Base-by-base conservation (phyloP, 768 basidiomycete genomes). In the Amanita pallidorosea region DNA sequence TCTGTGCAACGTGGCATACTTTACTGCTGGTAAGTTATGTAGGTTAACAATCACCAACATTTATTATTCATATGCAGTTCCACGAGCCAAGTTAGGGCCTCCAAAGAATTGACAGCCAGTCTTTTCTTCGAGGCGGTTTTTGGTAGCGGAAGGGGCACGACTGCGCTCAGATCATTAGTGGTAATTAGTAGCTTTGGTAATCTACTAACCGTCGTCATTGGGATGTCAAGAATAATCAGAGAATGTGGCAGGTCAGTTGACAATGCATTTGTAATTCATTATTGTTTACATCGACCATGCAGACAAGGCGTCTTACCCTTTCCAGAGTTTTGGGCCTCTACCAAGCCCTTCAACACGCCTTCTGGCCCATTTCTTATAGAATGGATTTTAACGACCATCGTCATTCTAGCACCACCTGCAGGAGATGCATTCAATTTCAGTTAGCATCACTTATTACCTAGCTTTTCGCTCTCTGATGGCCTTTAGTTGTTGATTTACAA, bases 221-320 rank as follows among this genome's bases (percentile, higher is more conserved):
- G 70, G 7, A 67, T 72, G 34, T 66, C 73, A 5, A 67, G 74
- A 37, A 61, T 77, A 40, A 63, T 77, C 47, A 65, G 74, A 37
- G 74, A 77, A 58, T 67, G 71, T 43, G 67, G 67, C 49, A 65
- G 67, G 61, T 56, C 45, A n/a, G 52, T 44, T 34, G 20, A 45
- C 23, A 17, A 29, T 35, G 52, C 51, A 25, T 18, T 47, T 17
- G 34, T 40, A 22, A 40, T 51, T 40, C 41, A 27, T 47, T n/a
- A 31, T 43, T 12, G 31, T n/a, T 36, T 31, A 31, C 37, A 22
- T 42, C 8, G 8, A n/a, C 13, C 18, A 33, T 7, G 46, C 9
- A 62, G 63, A 47, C 75, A 77, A 63, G 77, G 76, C 11, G 68
- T 80, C n/a, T 60, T 79, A 6, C 77, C 77, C 2, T 79, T 66